Evolutionary conservation across 2,329 filamentous ascomycete species (phyloP).

Genomic region (Calycina marina): DNA sequence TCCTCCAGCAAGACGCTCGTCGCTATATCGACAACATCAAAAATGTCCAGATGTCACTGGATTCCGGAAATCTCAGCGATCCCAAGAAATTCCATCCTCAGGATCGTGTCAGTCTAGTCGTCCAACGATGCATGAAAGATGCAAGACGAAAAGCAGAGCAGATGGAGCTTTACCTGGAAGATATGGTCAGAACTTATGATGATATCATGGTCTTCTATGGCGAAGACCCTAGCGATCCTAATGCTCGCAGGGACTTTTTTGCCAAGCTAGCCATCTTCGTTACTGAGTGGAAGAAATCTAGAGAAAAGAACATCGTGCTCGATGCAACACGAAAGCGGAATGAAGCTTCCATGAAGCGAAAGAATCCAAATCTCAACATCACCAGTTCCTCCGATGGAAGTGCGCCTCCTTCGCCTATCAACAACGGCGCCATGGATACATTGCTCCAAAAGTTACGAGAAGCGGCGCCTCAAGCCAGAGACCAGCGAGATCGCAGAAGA

Average conservation of each 20-base stretch:
- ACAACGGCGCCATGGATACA: slow-evolving; percentile 88
- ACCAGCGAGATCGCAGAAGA: slow-evolving; percentile 77
- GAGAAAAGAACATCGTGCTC: slow-evolving; percentile 73
- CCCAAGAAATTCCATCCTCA: slow-evolving; percentile 97
- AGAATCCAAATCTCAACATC: slow-evolving; percentile 51
- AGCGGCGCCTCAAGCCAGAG: slow-evolving; percentile 76
- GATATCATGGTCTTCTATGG: slow-evolving; percentile 96
- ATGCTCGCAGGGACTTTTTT: slow-evolving; percentile 90
- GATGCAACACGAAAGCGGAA: slow-evolving; percentile 77
- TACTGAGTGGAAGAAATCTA: slow-evolving; percentile 87
- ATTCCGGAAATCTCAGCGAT: slow-evolving; percentile 87
- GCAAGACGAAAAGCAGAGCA: slow-evolving; percentile 91
- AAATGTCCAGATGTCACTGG: slow-evolving; percentile 82
- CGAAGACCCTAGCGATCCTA: slow-evolving; percentile 83
- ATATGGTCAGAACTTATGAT: slow-evolving; percentile 82
- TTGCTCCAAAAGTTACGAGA: slow-evolving; percentile 88
- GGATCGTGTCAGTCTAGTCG: slow-evolving; percentile 82
- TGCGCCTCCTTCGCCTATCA: slow-evolving; percentile 48
- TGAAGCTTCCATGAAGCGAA: slow-evolving; percentile 85
- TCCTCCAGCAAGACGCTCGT: slow-evolving; percentile 73
- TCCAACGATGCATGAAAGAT: slow-evolving; percentile 92
- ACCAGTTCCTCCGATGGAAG: slow-evolving; percentile 26
- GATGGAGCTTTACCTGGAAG: slow-evolving; percentile 82
- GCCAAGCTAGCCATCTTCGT: slow-evolving; percentile 83
- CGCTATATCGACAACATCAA: slow-evolving; percentile 90